phyloP scores from a whole-genome alignment of 2,329 filamentous ascomycete species.

The Neophaeococcomyces mojaviensis region DNA sequence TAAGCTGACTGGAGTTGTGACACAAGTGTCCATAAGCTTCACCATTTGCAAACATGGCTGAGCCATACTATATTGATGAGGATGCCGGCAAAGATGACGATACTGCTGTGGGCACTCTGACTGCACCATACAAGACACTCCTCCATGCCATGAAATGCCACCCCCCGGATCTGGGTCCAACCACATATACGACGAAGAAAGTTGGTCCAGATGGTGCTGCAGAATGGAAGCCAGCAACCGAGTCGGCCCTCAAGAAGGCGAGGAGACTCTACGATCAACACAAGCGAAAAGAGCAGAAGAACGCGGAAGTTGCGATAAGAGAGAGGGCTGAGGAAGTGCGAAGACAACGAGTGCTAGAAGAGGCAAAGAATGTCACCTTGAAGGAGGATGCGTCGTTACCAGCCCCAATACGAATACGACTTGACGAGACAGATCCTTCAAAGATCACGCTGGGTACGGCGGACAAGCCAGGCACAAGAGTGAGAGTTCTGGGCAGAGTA shows the following conservation, averaged over 20 bases:
- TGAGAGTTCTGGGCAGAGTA: slow-evolving; percentile 74
- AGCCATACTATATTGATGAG: slow-evolving; percentile 68
- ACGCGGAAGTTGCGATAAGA: slow-evolving; percentile 62
- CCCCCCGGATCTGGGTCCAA: slow-evolving; percentile 44
- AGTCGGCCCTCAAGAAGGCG: slow-evolving; percentile 80
- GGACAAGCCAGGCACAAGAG: slow-evolving; percentile 60
- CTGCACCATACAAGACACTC: slow-evolving; percentile 73
- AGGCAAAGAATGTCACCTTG: slow-evolving; percentile 69
- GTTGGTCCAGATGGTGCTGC: slow-evolving; percentile 58
- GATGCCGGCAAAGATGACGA: slow-evolving; percentile 66
- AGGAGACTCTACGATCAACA: slow-evolving; percentile 64
- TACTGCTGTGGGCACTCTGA: slow-evolving; percentile 59
- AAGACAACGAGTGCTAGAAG: slow-evolving; percentile 64
- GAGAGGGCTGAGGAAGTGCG: slow-evolving; percentile 67
- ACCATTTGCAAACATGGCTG: slow-evolving; percentile 27
- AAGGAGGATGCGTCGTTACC: slow-evolving; percentile 66
- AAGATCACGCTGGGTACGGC: slow-evolving; percentile 49
- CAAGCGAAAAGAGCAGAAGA: slow-evolving; percentile 78
- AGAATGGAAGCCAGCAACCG: slow-evolving; percentile 74
- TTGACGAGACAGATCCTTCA: slow-evolving; percentile 61
- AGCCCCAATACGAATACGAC: slow-evolving; percentile 64
- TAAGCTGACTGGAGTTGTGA: background rate
- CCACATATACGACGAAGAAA: slow-evolving; percentile 62
- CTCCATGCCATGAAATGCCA: slow-evolving; percentile 69
- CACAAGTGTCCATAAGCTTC: background rate